phyloP scores from a whole-genome alignment of 176 grass and related monocot species.

The Musa troglodytarum region DNA sequence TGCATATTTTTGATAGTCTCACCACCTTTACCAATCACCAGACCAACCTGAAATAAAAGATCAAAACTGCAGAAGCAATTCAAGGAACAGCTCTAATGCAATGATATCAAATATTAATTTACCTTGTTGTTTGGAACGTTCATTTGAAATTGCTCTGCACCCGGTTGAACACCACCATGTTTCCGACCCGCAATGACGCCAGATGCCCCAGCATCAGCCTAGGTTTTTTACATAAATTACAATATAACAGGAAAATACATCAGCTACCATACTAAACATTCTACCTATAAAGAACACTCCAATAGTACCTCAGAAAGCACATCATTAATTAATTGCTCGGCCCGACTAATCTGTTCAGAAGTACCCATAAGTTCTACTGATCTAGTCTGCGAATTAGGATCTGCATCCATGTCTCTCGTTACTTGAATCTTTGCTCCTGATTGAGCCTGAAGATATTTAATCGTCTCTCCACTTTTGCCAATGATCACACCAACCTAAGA shows the following conservation, averaged over 20 bases:
- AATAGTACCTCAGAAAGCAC: conserved; percentile 66
- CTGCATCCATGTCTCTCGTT: conserved; percentile 11
- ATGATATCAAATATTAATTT: not conserved
- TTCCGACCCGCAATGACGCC: conserved; percentile 42
- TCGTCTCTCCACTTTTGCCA: conserved; percentile 89
- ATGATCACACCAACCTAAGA: conserved; percentile 92
- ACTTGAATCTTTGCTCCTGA: conserved; percentile 59
- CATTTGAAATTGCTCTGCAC: conserved; percentile 77
- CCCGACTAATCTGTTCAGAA: conserved; percentile 78
- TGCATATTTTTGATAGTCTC: conserved; percentile 98
- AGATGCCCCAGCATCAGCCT: conserved; percentile 83
- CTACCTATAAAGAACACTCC: not conserved
- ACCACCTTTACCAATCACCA: conserved; percentile 92
- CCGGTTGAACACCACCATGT: conserved; percentile 43
- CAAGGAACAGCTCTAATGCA: not conserved
- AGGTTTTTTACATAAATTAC: conserved; percentile 7
- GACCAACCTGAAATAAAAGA: conserved; percentile 51
- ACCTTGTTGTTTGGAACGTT: conserved; percentile 95
- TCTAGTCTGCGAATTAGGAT: conserved; percentile 13
- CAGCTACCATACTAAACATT: not conserved
- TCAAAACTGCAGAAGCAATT: not conserved
- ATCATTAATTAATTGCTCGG: conserved; percentile 78
- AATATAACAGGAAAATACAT: not conserved
- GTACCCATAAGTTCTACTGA: conserved; percentile 16
- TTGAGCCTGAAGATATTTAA: conserved; percentile 73